Evolutionary conservation across 2,329 filamentous ascomycete species (phyloP).

Genomic region (Fusarium begoniae): DNA sequence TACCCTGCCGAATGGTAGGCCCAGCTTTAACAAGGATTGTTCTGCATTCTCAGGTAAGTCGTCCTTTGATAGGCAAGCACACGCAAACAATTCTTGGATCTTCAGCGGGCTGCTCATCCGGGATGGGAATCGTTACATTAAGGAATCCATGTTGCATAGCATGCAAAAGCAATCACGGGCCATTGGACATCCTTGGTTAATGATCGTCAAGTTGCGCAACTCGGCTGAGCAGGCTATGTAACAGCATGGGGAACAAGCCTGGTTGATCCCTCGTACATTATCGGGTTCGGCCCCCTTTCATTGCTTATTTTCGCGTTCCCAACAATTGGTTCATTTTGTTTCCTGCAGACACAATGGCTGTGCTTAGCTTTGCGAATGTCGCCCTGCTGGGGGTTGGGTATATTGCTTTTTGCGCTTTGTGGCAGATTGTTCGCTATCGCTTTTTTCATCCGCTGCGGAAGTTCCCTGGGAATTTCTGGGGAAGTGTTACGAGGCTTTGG

Average conservation of each 20-base stretch:
- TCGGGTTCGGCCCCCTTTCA: background rate
- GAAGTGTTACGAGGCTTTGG: constrained; percentile 30
- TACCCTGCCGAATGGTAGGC: background rate
- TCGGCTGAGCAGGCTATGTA: background rate
- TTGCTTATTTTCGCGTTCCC: constrained; percentile 10
- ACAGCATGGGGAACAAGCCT: background rate
- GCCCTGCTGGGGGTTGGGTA: constrained; percentile 19
- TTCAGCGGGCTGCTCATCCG: background rate
- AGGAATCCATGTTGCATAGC: background rate
- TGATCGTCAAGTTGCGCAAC: constrained; percentile 1
- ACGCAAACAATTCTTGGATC: background rate
- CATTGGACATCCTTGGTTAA: constrained; percentile 2
- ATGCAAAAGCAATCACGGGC: constrained; percentile 9
- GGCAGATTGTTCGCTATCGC: constrained; percentile 27
- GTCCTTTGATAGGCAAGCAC: background rate
- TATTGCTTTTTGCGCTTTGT: background rate
- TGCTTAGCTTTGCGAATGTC: constrained; percentile 8
- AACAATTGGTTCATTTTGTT: constrained; percentile 6
- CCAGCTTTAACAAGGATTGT: background rate
- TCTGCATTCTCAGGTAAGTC: background rate
- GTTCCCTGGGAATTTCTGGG: constrained; percentile 34
- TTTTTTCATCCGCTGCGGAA: constrained; percentile 30
- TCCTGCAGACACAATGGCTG: constrained; percentile 4
- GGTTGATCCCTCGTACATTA: background rate
- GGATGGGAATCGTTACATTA: background rate